These are phyloP conservation scores for Backusella australiensis DNA, from an alignment of 192 early-diverging fungal species.

Conservation along the genomic window DNA sequence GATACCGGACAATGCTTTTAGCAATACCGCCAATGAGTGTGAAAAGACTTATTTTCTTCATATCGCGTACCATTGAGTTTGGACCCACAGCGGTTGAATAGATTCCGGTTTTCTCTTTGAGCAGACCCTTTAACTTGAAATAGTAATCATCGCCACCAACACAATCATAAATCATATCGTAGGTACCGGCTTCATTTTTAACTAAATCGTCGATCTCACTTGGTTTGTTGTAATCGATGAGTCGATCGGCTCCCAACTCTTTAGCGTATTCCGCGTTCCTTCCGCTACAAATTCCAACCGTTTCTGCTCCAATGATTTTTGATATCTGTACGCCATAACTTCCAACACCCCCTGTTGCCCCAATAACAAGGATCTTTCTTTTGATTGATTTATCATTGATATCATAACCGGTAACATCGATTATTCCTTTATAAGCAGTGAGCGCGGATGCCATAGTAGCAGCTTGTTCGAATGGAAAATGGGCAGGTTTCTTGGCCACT, in stretches of 20 bases:
- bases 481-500: conserved; percentile 19
- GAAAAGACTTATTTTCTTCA: not conserved
- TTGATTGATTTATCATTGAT: not conserved
- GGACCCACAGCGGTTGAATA: conserved; percentile 16
- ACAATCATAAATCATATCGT: conserved; percentile 45
- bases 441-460: conserved; percentile 12
- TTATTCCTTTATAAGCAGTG: conserved; percentile 18
- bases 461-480: conserved; percentile 19
- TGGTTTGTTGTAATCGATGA: conserved; percentile 52
- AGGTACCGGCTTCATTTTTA: conserved; percentile 16
- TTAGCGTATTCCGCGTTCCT: conserved; percentile 40
- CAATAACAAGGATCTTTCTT: conserved; percentile 42
- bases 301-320: conserved; percentile 42
- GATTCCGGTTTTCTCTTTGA: not conserved
- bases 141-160: conserved; percentile 34
- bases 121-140: not conserved
- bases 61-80: not conserved
- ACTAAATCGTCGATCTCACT: conserved; percentile 25
- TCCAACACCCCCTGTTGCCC: conserved; percentile 51
- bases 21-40: not conserved
- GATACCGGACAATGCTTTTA: not conserved
- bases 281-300: conserved; percentile 45
- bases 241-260: conserved; percentile 51
- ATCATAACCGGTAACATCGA: not conserved
- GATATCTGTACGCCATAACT: conserved; percentile 48